phyloP scores from a whole-genome alignment of 148 eudicot species.

The Chenopodium formosanum region DNA sequence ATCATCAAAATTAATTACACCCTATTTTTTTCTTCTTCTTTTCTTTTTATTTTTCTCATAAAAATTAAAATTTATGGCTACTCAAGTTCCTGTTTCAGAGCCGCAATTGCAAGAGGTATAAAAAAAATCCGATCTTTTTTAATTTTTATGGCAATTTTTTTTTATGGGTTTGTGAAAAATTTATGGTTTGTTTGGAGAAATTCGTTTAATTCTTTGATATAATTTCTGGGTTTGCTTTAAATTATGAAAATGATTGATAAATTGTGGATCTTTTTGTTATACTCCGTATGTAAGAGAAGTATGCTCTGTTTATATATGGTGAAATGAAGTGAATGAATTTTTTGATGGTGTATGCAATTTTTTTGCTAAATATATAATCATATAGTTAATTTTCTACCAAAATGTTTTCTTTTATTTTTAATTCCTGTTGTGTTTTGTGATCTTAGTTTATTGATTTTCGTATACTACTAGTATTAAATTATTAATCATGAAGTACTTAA shows the following conservation, averaged over 20 bases:
- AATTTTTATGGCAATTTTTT: not conserved
- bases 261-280: not conserved
- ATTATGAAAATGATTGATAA: not conserved
- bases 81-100: constrained; percentile 33
- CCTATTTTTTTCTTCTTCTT: not conserved
- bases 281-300: too few species aligned
- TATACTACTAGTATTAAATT: too few species aligned
- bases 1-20: not conserved
- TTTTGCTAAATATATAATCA: too few species aligned
- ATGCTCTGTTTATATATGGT: not conserved
- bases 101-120: constrained; percentile 19
- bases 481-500: too few species aligned
- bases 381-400: too few species aligned
- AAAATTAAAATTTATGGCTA: constrained; percentile 28
- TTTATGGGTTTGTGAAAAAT: not conserved
- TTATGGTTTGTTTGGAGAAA: not conserved
- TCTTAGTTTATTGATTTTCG: not conserved
- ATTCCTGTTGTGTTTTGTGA: too few species aligned
- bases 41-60: constrained; percentile 1
- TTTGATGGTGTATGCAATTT: not conserved
- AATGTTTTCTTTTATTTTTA: too few species aligned
- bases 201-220: not conserved
- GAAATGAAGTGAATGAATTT: not conserved
- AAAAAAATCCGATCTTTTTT: not conserved
- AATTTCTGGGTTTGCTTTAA: not conserved